Evolutionary conservation across 83 land plant genomes (phyloP), one percentile per base, ranked within the genome.

Genomic region (Thuja plicata): DNA sequence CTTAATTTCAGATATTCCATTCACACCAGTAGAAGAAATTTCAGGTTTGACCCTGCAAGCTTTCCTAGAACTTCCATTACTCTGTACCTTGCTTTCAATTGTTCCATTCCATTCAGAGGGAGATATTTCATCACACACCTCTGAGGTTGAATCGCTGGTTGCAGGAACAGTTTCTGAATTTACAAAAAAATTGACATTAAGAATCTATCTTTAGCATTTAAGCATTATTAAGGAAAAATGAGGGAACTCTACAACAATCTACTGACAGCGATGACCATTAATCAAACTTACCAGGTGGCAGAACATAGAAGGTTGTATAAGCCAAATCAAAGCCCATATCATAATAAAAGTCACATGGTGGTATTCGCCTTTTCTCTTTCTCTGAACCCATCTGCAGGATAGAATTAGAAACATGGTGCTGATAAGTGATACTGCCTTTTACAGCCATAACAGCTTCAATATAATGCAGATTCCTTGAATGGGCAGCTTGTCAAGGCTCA

Each of bases 261-360:
- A 7, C 8, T 3, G 17, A 79, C 1, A 16, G 2, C 40, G 24
- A 16, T 37, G 82, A 15, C 34, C 43, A 9, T 40, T 40, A 34
- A 85, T 45, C 16, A 1, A 37, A 70, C 79, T 87, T 90, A 93
- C 96, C 94, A 38, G 89, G 11, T 54, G 93, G 91, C 32, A 95
- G 81, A n/a, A 88, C 92, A 34, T 88, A 88, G 91, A 96, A 98
- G 0, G 97, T 88, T 8, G 96, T 89, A 80, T 95, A 97, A 0
- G 94, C 90, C 38, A 91, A 37, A 79, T 92, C 91, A 85, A 96
- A 98, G 46, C 91, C 92, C 96, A 94, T 96, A 88, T 98, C 99
- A 95, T 87, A 97, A 70, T 95, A 98, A 90, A 80, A 97, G 55
- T 97, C 94, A 88, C 97, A 95, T 60, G 79, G 79, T 43, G 94